A percentile compares a stretch with the other conserved stretches of the same genome.
Conservation (phyloP, 2,329 filamentous ascomycete genomes). For the Grosmannia penicillata region DNA sequence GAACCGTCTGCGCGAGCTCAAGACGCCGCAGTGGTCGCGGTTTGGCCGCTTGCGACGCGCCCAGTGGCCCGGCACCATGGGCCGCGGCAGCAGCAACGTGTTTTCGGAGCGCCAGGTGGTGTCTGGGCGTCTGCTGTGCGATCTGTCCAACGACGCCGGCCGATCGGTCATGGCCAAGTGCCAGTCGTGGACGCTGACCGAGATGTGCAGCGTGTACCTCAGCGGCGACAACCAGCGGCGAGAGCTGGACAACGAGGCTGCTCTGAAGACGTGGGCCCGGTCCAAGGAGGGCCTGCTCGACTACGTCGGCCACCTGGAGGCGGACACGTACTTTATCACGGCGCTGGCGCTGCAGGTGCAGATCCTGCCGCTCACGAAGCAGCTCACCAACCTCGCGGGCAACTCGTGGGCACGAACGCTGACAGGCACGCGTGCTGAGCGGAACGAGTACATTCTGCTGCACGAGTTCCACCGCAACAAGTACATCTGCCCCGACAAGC, state of each 20-base stretch:
- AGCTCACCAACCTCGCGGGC: constrained; percentile 88
- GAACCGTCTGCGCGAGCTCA: constrained; percentile 75
- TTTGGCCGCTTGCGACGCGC: constrained; percentile 73
- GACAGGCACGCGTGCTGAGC: constrained; percentile 88
- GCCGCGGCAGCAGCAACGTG: constrained; percentile 74
- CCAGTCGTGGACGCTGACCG: constrained; percentile 93
- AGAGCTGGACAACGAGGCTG: constrained; percentile 79
- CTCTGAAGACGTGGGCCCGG: constrained; percentile 73
- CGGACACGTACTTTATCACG: constrained; percentile 91
- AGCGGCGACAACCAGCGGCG: constrained; percentile 43
- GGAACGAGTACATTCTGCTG: constrained; percentile 97
- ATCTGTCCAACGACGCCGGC: constrained; percentile 89
- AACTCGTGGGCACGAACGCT: constrained; percentile 97
- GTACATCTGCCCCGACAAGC: constrained; percentile 95
- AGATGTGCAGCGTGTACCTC: constrained; percentile 92
- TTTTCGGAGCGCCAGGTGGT: constrained; percentile 87
- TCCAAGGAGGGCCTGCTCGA: constrained; percentile 80
- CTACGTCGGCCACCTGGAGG: constrained; percentile 85
- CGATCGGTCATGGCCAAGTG: constrained; percentile 96
- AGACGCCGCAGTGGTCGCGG: constrained; percentile 86
- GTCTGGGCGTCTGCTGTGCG: constrained; percentile 78
- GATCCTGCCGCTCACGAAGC: constrained; percentile 84
- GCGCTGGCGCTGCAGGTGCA: constrained; percentile 80
- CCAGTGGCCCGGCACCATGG: constrained; percentile 78
- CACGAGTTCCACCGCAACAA: constrained; percentile 96